phyloP scores from a whole-genome alignment of 23 red algal species.

The Gracilaria caudata region DNA sequence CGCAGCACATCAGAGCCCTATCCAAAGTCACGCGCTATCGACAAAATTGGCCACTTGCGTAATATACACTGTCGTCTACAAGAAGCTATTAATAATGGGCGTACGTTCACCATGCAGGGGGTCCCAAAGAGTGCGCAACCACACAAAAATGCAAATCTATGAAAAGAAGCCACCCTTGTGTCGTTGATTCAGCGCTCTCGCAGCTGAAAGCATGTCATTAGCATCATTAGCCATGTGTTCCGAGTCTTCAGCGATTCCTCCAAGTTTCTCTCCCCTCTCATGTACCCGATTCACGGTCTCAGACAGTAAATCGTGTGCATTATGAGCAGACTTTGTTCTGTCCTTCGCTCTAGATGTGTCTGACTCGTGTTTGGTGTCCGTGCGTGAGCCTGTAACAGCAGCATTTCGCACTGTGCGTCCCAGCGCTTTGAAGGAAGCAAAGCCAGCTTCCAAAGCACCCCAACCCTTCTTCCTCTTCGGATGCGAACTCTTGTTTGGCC shows the following conservation, averaged over 20 bases:
- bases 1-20: background rate
- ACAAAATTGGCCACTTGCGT: background rate
- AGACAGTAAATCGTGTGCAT: conserved; percentile 3
- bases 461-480: conserved; percentile 59
- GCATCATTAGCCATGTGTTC: conserved; percentile 61
- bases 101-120: background rate
- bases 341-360: background rate
- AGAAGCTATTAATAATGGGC: conserved; percentile 20
- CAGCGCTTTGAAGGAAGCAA: conserved; percentile 48
- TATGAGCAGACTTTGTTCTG: background rate
- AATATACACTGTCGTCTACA: background rate
- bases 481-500: background rate
- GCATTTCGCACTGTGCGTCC: conserved; percentile 32
- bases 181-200: conserved; percentile 41
- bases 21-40: background rate
- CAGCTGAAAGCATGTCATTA: conserved; percentile 54
- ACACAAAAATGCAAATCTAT: background rate
- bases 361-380: background rate
- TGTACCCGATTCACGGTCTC: conserved; percentile 8
- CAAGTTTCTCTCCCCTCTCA: conserved; percentile 42
- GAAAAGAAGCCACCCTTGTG: conserved; percentile 47
- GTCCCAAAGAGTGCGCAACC: background rate
- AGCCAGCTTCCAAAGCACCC: conserved; percentile 49
- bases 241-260: conserved; percentile 31
- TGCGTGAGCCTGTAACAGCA: background rate